Conservation (phyloP, 1,139 yeast species). For the Saccharomycopsis hybrid region DNA sequence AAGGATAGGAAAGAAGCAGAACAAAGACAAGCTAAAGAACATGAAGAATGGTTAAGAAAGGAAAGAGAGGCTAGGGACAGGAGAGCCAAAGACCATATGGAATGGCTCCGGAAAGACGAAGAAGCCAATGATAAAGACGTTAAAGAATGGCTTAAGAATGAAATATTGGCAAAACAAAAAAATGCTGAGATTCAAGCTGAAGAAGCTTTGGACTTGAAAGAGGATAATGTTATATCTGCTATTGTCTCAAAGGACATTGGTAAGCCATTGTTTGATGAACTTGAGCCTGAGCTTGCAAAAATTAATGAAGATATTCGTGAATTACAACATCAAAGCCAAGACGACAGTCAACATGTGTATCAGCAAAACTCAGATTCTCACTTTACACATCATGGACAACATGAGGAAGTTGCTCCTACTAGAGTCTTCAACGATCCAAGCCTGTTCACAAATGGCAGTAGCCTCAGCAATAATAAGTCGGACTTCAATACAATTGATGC, state of each 20-base stretch:
- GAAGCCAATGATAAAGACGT: not conserved
- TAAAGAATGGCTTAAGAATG: not conserved
- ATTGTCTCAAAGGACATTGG: not conserved
- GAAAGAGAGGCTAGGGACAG: slow-evolving; percentile 2
- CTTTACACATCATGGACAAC: no score
- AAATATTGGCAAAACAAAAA: not conserved
- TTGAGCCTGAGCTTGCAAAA: not conserved
- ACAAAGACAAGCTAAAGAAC: slow-evolving; percentile 1
- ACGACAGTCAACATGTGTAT: not conserved
- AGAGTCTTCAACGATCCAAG: not conserved
- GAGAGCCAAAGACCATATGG: not conserved
- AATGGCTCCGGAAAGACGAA: slow-evolving; percentile 1
- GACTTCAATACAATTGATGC: slow-evolving; percentile 7
- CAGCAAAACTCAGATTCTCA: no score
- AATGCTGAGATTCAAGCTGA: not conserved
- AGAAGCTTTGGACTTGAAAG: no score
- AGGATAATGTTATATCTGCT: no score
- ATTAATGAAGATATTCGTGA: not conserved
- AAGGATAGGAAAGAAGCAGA: not conserved
- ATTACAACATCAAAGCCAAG: not conserved
- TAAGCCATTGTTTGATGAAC: not conserved
- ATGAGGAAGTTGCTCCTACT: not conserved
- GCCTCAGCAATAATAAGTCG: no score
- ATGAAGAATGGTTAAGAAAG: not conserved
- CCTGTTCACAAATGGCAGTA: no score